Conservation (phyloP, 1,139 yeast genomes). For the Candida sanyaensis region DNA sequence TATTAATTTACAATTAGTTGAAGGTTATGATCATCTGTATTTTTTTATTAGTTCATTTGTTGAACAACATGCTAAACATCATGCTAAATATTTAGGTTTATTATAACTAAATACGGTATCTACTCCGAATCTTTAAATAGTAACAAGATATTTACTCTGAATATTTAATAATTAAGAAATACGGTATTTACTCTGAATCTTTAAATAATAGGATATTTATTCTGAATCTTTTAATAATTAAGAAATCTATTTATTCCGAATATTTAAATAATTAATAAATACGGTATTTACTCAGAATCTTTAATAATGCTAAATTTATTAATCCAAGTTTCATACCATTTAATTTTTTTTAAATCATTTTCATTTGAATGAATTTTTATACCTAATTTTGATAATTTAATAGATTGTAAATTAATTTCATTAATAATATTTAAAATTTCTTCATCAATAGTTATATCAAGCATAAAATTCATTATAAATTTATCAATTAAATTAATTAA, state of each 20-base stretch:
- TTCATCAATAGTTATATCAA: conserved; percentile 39
- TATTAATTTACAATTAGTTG: conserved; percentile 63
- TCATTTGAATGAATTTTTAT: conserved; percentile 37
- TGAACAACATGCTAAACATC: conserved; percentile 83
- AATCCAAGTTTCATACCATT: conserved; percentile 57
- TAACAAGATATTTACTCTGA: too few relatives aligned
- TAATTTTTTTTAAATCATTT: conserved; percentile 43
- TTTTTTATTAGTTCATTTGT: conserved; percentile 82
- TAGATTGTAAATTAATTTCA: conserved; percentile 29
- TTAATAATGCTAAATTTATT: conserved; percentile 27
- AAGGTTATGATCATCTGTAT: conserved; percentile 91
- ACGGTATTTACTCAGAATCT: conserved; percentile 15
- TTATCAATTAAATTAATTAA: conserved; percentile 44
- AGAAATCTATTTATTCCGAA: too few relatives aligned
- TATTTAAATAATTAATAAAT: too few relatives aligned
- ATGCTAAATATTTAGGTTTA: conserved; percentile 75
- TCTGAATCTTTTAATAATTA: too few relatives aligned
- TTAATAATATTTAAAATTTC: conserved; percentile 26
- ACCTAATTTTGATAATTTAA: conserved; percentile 34
- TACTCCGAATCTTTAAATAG: conserved; percentile 15
- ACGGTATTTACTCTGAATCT: conserved; percentile 15
- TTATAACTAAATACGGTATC: conserved; percentile 9
- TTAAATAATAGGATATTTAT: too few relatives aligned
- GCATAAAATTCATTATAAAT: conserved; percentile 49
- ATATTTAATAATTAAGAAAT: too few relatives aligned